Percentiles rank a stretch among this genome's conserved stretches.
Evolutionary conservation across 495 filamentous ascomycete species (phyloP).

Genomic region (Penicillium steckii): DNA sequence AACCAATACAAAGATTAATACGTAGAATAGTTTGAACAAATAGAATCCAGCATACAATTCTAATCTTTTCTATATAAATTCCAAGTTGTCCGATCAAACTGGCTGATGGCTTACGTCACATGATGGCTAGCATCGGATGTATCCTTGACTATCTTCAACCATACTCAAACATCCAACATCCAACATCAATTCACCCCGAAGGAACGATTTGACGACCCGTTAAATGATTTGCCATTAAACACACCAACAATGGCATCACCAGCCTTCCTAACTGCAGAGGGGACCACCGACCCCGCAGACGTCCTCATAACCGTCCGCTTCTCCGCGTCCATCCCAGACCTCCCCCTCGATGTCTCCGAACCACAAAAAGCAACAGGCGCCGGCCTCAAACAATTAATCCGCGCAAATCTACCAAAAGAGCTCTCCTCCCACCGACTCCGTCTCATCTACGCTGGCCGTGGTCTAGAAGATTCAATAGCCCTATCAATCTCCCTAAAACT

Average conservation of each 20-base stretch:
- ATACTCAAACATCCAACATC: neutral
- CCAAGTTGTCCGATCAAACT: no score
- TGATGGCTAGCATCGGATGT: neutral
- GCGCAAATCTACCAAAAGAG: conserved; percentile 60
- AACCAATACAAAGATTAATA: no score
- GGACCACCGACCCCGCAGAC: conserved; percentile 27
- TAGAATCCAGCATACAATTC: no score
- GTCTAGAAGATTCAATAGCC: conserved; percentile 68
- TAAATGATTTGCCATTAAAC: neutral
- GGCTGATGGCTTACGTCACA: conserved; percentile 8
- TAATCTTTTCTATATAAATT: no score
- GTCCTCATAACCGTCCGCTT: conserved; percentile 84
- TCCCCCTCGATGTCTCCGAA: conserved; percentile 68
- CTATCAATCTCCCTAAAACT: conserved; percentile 64
- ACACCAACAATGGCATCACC: conserved; percentile 13
- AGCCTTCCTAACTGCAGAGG: conserved; percentile 18
- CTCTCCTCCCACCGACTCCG: conserved; percentile 69
- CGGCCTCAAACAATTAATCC: conserved; percentile 78
- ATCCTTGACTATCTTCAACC: neutral
- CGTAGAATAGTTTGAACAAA: no score
- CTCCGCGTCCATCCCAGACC: conserved; percentile 78
- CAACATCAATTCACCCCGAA: neutral
- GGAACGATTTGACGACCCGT: neutral
- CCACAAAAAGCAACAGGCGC: conserved; percentile 68
- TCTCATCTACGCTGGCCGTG: conserved; percentile 83